Conservation (phyloP, 83 land plant species). For the Diphasiastrum complanatum region DNA sequence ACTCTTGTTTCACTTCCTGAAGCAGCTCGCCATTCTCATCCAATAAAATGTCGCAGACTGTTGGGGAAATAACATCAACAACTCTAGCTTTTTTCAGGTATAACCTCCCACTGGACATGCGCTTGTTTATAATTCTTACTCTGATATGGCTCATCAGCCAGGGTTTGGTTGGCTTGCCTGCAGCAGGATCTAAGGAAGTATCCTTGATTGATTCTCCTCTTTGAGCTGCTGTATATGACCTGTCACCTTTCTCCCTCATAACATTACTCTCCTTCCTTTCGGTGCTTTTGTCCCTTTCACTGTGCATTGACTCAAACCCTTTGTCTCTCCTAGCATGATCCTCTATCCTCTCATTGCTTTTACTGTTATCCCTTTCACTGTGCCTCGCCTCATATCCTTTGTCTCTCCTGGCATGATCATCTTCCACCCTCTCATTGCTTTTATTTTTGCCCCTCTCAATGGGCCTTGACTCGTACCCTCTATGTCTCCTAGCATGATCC, state of each 20-base stretch:
- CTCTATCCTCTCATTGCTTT: background rate
- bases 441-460: background rate
- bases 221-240: background rate
- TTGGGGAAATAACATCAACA: conserved; percentile 65
- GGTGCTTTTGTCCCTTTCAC: background rate
- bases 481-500: background rate
- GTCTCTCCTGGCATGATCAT: background rate
- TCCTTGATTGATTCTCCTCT: background rate
- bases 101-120: conserved; percentile 44
- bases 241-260: background rate
- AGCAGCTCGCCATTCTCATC: conserved; percentile 58
- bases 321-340: background rate
- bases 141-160: conserved; percentile 73
- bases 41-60: conserved; percentile 53
- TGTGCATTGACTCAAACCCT: background rate
- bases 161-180: background rate
- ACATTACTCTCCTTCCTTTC: background rate
- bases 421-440: background rate
- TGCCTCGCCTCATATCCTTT: conserved; percentile 1
- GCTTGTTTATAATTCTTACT: conserved; percentile 57
- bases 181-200: background rate
- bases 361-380: background rate
- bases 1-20: conserved; percentile 61
- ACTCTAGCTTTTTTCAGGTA: conserved; percentile 70
- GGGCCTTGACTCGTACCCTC: background rate